phyloP scores from a whole-genome alignment of 257 asterid genomes.

The Ajuga chamaepitys region DNA sequence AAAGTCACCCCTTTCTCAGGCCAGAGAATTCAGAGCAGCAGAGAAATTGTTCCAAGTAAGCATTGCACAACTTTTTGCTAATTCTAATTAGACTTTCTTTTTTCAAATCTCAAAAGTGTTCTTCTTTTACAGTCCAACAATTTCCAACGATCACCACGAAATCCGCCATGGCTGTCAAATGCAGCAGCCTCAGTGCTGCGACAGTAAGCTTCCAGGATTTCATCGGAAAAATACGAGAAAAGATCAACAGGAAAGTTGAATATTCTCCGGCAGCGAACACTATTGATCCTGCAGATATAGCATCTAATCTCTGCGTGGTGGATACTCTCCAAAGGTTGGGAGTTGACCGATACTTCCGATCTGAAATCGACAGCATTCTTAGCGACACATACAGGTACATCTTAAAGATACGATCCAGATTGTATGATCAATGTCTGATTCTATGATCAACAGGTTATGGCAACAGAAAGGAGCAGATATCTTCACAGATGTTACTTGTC shows the following conservation, averaged over 20 bases:
- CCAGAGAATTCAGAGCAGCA: background rate
- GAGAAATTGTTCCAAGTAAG: background rate
- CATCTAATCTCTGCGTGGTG: constrained; percentile 9
- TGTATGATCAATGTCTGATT: background rate
- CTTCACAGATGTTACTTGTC: constrained; percentile 10
- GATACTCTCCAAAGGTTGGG: constrained; percentile 25
- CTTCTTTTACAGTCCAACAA: background rate
- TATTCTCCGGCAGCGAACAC: background rate
- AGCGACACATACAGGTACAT: constrained; percentile 6
- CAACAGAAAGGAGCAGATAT: constrained; percentile 16
- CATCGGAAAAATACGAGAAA: background rate
- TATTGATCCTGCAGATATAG: constrained; percentile 4
- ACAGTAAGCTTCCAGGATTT: constrained; percentile 3
- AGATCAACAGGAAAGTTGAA: background rate
- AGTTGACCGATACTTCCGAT: constrained; percentile 17
- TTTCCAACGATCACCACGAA: background rate
- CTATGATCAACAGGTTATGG: constrained; percentile 19
- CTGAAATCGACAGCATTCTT: constrained; percentile 13
- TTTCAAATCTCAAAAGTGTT: background rate
- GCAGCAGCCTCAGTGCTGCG: background rate
- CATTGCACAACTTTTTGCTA: background rate
- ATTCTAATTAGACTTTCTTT: no score
- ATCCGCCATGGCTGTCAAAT: background rate
- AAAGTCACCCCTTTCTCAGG: background rate
- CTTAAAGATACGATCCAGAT: background rate